Conservation (phyloP, 352 stramenopile genomes). For the Phytophthora fragariaefolia region DNA sequence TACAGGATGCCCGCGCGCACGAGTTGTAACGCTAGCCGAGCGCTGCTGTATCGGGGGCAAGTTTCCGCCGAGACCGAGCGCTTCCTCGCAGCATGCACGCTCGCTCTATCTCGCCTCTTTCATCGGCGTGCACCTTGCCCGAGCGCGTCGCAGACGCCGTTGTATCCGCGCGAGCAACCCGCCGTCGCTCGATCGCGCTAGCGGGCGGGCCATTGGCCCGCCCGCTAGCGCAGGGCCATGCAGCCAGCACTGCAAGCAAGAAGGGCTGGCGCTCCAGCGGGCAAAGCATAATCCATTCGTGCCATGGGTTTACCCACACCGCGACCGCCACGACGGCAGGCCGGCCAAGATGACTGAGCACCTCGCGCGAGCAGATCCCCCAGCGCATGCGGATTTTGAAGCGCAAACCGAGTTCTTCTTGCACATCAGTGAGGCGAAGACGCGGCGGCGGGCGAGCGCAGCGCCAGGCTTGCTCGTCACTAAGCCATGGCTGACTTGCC, state of each 20-base stretch:
- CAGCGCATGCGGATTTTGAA: slow-evolving; percentile 17
- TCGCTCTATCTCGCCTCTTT: slow-evolving; percentile 39
- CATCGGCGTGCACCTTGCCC: slow-evolving; percentile 13
- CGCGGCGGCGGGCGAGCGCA: slow-evolving; percentile 12
- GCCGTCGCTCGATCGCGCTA: slow-evolving; percentile 21
- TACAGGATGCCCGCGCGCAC: slow-evolving; percentile 22
- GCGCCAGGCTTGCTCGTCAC: slow-evolving; percentile 20
- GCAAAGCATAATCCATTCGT: slow-evolving; percentile 25
- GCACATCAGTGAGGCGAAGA: slow-evolving; percentile 33
- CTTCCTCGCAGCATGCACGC: slow-evolving; percentile 10
- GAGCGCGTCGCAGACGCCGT: slow-evolving; percentile 32
- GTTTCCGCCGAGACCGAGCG: background rate
- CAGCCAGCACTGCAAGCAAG: background rate
- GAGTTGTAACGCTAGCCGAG: slow-evolving; percentile 9
- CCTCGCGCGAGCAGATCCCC: slow-evolving; percentile 22
- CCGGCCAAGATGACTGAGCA: slow-evolving; percentile 11
- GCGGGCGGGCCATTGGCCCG: too few relatives aligned
- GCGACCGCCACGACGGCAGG: background rate
- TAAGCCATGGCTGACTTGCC: slow-evolving; percentile 3
- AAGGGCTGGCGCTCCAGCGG: background rate
- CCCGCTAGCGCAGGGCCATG: too few relatives aligned
- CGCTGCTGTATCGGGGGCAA: too few relatives aligned
- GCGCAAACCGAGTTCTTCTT: slow-evolving; percentile 25
- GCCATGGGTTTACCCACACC: slow-evolving; percentile 2
- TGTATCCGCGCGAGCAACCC: slow-evolving; percentile 29